A percentile compares a stretch with the other conserved stretches of the same genome.
phyloP scores from a whole-genome alignment of 1,139 yeast genomes.

The Nakaseomyces kungkrabaensis region DNA sequence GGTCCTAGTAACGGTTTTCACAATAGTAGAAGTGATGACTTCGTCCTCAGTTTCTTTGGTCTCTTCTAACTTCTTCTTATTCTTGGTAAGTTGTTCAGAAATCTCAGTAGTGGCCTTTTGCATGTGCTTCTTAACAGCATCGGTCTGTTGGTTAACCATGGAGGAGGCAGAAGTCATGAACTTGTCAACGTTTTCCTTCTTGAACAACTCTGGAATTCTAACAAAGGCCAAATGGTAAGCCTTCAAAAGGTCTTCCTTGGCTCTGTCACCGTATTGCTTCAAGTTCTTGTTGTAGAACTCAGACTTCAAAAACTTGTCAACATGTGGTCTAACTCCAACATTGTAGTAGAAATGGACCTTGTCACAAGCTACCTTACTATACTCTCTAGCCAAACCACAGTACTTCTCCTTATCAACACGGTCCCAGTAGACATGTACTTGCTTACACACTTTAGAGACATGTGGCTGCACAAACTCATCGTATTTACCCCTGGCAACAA shows the following conservation, averaged over 20 bases:
- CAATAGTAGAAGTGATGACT: neutral
- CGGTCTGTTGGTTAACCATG: neutral
- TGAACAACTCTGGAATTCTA: neutral
- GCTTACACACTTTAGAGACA: neutral
- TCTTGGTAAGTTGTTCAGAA: neutral
- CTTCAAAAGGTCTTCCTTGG: conserved; percentile 1
- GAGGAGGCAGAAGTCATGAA: neutral
- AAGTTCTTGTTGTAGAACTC: conserved; percentile 4
- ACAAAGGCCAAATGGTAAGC: conserved; percentile 1
- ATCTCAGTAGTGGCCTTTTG: neutral
- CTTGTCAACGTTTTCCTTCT: conserved; percentile 1
- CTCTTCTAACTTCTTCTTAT: neutral
- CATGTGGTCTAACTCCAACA: conserved; percentile 8
- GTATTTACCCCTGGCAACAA: conserved; percentile 2
- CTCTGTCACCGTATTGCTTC: neutral
- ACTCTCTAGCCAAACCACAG: neutral
- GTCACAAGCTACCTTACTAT: conserved; percentile 2
- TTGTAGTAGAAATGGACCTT: conserved; percentile 9
- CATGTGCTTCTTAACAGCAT: neutral
- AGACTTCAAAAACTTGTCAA: conserved; percentile 6
- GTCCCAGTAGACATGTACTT: conserved; percentile 1
- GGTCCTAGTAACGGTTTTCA: neutral
- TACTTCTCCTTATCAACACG: conserved; percentile 6
- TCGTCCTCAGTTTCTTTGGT: neutral
- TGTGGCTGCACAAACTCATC: conserved; percentile 4